phyloP scores from a whole-genome alignment of 345 rosid genomes.

The Salix dunnii region DNA sequence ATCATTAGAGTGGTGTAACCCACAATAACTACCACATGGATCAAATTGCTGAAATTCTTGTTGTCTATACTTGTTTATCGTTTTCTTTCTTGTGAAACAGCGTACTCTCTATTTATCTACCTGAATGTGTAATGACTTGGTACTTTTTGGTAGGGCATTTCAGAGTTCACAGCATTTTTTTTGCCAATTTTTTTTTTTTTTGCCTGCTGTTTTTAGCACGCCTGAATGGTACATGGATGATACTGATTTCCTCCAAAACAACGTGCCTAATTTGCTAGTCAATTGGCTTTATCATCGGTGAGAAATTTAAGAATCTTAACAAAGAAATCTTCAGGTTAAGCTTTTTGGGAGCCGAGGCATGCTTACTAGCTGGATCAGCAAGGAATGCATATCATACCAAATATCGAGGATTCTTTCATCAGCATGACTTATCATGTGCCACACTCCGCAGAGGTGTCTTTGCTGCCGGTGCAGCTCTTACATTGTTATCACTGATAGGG shows the following conservation, averaged over 20 bases:
- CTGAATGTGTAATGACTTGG: neutral
- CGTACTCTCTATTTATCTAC: neutral
- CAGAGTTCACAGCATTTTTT: neutral
- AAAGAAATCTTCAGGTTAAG: conserved; percentile 51
- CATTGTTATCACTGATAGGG: conserved; percentile 59
- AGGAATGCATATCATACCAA: conserved; percentile 86
- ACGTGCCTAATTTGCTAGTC: neutral
- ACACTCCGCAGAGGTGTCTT: conserved; percentile 89
- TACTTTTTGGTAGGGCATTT: neutral
- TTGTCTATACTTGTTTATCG: neutral
- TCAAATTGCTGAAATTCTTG: neutral
- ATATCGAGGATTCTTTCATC: conserved; percentile 51
- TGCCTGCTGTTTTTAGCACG: too few relatives aligned
- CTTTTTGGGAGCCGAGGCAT: conserved; percentile 91
- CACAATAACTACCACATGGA: neutral
- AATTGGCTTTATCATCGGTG: neutral
- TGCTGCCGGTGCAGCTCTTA: conserved; percentile 89
- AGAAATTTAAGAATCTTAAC: neutral
- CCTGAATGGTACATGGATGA: too few relatives aligned
- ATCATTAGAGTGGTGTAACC: neutral
- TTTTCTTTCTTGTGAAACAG: neutral
- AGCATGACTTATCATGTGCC: conserved; percentile 53
- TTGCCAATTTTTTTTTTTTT: too few relatives aligned
- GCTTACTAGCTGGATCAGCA: conserved; percentile 87
- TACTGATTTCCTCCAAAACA: neutral